Conservation (phyloP, 108 stramenopile species). For the Cyclotella kingstonii region DNA sequence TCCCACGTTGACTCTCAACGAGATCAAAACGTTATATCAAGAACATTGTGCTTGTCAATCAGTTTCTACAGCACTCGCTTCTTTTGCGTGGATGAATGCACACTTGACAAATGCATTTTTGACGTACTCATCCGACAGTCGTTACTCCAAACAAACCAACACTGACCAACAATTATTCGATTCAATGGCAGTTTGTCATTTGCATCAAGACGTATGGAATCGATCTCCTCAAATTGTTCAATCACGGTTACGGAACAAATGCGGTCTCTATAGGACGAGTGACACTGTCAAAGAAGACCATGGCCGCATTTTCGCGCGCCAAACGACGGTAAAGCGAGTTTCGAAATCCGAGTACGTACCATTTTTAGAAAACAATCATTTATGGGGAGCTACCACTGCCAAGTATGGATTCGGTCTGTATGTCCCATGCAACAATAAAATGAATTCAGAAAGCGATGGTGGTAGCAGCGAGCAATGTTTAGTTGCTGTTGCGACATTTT, state of each 20-base stretch:
- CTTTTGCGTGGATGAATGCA: conserved; percentile 32
- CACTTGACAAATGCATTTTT: conserved; percentile 28
- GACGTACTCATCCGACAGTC: neutral
- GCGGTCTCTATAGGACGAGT: conserved; percentile 11
- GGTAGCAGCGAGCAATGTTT: conserved; percentile 28
- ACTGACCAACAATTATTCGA: neutral
- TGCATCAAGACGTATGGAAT: conserved; percentile 75
- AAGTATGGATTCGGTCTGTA: conserved; percentile 66
- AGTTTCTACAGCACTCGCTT: conserved; percentile 9
- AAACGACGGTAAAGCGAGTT: conserved; percentile 47
- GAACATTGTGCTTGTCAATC: neutral
- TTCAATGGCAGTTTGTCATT: conserved; percentile 45
- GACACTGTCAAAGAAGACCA: neutral
- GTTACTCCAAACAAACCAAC: neutral
- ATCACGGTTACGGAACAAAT: conserved; percentile 46
- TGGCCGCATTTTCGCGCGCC: conserved; percentile 53
- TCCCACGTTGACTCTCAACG: conserved; percentile 5
- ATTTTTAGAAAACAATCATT: conserved; percentile 63
- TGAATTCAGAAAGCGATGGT: neutral
- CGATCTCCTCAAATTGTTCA: conserved; percentile 45
- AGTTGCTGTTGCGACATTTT: conserved; percentile 67
- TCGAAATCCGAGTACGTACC: conserved; percentile 32
- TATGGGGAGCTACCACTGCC: conserved; percentile 61
- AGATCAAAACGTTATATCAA: conserved; percentile 5
- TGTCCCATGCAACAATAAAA: conserved; percentile 4